Evolutionary conservation across 2,329 filamentous ascomycete species (phyloP).

Genomic region (Eurotiales sp.): DNA sequence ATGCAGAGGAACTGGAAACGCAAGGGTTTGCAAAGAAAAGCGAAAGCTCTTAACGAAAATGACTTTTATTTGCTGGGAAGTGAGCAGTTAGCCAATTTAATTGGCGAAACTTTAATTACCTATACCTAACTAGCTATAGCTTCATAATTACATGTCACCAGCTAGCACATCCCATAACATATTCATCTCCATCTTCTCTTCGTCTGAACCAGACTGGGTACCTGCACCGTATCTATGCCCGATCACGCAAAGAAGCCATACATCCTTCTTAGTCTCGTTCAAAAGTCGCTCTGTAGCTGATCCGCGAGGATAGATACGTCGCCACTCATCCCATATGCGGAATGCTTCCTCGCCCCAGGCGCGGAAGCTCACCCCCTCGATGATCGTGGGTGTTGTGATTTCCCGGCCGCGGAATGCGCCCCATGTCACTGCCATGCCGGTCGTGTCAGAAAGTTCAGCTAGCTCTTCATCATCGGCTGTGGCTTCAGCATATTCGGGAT

Average conservation of each 20-base stretch:
- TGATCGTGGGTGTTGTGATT: conserved; percentile 93
- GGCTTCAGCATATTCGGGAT: not conserved
- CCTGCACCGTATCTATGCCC: conserved; percentile 45
- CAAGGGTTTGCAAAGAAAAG: conserved; percentile 52
- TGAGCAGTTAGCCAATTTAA: too few species aligned
- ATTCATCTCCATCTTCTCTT: conserved; percentile 37
- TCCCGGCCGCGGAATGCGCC: conserved; percentile 93
- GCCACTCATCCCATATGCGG: conserved; percentile 93
- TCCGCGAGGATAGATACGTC: conserved; percentile 74
- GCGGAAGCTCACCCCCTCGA: conserved; percentile 88
- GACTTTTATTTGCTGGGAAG: too few species aligned
- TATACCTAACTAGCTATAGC: not conserved
- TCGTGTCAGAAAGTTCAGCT: conserved; percentile 33
- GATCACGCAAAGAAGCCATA: conserved; percentile 77
- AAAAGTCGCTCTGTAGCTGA: conserved; percentile 70
- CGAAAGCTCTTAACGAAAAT: conserved; percentile 25
- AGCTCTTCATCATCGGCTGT: conserved; percentile 48
- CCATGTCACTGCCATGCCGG: conserved; percentile 95
- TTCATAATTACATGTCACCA: conserved; percentile 21
- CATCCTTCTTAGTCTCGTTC: conserved; percentile 61
- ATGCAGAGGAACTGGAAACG: conserved; percentile 50
- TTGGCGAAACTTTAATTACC: too few species aligned
- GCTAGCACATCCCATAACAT: conserved; percentile 38
- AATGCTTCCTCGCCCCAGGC: conserved; percentile 97
- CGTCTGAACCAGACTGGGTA: conserved; percentile 33